These are phyloP conservation scores for Noccaea bulbosa DNA, from an alignment of 345 rosid species.

Conservation along the genomic window DNA sequence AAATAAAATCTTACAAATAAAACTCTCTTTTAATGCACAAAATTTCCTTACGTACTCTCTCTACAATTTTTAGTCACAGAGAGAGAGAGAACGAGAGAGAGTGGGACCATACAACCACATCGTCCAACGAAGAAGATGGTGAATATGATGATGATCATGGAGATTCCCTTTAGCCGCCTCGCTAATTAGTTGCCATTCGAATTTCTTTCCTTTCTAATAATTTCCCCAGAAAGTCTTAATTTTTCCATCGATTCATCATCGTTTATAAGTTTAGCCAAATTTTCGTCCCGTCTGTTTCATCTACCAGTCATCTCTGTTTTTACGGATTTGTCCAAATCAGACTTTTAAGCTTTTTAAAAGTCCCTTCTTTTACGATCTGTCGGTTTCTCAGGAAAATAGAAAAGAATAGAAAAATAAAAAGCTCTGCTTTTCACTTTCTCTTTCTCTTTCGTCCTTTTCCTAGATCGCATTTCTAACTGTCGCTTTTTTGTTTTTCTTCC, in stretches of 20 bases:
- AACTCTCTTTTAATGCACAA: slow-evolving; percentile 15
- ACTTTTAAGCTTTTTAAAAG: neutral
- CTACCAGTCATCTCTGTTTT: slow-evolving; percentile 10
- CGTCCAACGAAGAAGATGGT: slow-evolving; percentile 16
- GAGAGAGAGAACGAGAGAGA: slow-evolving; percentile 3
- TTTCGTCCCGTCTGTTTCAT: neutral
- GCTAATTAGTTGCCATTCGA: neutral
- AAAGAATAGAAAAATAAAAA: neutral
- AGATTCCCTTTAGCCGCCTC: neutral
- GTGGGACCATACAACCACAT: slow-evolving; percentile 37
- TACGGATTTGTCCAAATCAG: slow-evolving; percentile 6
- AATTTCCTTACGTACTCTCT: slow-evolving; percentile 6
- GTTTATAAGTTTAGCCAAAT: neutral
- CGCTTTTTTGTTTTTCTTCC: neutral
- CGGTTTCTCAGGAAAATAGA: slow-evolving; percentile 28
- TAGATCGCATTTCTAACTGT: slow-evolving; percentile 35
- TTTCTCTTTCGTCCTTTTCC: slow-evolving; percentile 7
- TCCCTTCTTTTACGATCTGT: slow-evolving; percentile 9
- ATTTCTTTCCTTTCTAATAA: neutral
- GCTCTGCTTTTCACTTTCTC: slow-evolving; percentile 5
- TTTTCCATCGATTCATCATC: neutral
- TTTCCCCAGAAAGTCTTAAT: neutral
- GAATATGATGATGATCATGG: slow-evolving; percentile 28
- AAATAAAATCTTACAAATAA: slow-evolving; percentile 8
- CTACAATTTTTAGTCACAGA: slow-evolving; percentile 18